Base-by-base conservation (phyloP, 1,139 yeast genomes). In the Hyphopichia khmerensis region DNA sequence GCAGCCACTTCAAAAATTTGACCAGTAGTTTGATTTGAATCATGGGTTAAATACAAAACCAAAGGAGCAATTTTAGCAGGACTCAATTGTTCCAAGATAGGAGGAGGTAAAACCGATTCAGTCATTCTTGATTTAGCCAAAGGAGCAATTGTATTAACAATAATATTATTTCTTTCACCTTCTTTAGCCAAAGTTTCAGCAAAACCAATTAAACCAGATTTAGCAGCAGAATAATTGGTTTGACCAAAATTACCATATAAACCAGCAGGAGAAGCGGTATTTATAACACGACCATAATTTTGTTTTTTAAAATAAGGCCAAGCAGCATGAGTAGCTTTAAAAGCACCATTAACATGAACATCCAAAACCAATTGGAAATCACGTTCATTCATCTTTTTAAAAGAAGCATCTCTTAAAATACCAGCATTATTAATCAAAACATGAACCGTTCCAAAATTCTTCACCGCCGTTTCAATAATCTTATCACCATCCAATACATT, bases 61-160 rank as follows among this genome's bases (percentile, higher is more conserved):
- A 91, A 75, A 11, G 98, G 98, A 27, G 93, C 95, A 55, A 93
- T 82, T 65, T 87, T 88, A 52, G 87, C 95, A 2, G 98, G 96
- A 41, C 84, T 79, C 57, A 93, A 77, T 60, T 80, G 81, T 59
- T 84, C 86, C 65, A 93, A 79, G 47, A 91, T 72, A 45, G 89
- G 89, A 38, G 89, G 87, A 38, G 98, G 97, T 59, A 93, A 72
- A 46, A 93, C 79, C 35, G 83, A 79, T 69, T 90, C 97, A 26
- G 98, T 93, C 97, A 93, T 90, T 72, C 97, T 83, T 36, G 96
- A 87, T 57, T 91, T 87, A 24, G 98, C 98, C 53, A 93, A 76
- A 23, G 98, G 97, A 10, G 96, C 96, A 72, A 93, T 89, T 37
- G 84, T 82, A 64, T 93, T 93, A 39, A 88, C 89, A 50, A 72